Percentiles rank a stretch among this genome's conserved stretches.
Evolutionary conservation across 441 rosid genomes (phyloP).

Genomic region (Codiaeum variegatum): DNA sequence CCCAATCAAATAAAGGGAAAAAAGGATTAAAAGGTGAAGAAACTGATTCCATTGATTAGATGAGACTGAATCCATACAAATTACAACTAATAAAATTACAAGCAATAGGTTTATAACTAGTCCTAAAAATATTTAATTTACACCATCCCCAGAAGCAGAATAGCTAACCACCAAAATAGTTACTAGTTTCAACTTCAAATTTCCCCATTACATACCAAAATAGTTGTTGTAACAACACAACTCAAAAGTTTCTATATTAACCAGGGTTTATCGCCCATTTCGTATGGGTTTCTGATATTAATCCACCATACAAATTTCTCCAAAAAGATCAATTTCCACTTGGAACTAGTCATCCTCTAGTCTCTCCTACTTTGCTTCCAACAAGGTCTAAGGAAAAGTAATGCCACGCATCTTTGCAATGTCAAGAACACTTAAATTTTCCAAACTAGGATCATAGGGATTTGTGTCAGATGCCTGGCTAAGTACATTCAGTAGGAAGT

Average conservation of each 20-base stretch:
- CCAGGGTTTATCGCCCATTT: too few relatives aligned
- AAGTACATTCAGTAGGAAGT: conserved; percentile 28
- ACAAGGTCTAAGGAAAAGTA: conserved; percentile 27
- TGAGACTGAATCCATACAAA: too few relatives aligned
- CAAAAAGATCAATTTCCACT: background rate
- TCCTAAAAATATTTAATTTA: too few relatives aligned
- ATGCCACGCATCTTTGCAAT: conserved; percentile 38
- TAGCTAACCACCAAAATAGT: too few relatives aligned
- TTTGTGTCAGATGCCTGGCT: conserved; percentile 7
- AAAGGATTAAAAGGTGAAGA: too few relatives aligned
- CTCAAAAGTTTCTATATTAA: background rate
- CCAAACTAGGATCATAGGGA: conserved; percentile 21
- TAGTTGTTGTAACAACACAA: background rate
- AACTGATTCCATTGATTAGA: too few relatives aligned
- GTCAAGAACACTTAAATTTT: conserved; percentile 30
- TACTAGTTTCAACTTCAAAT: background rate
- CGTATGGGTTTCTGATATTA: too few relatives aligned
- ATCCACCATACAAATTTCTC: background rate
- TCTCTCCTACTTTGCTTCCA: conserved; percentile 3
- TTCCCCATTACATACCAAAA: background rate
- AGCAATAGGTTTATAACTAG: too few relatives aligned
- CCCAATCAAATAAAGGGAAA: too few relatives aligned
- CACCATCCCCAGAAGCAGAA: too few relatives aligned
- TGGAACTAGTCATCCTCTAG: background rate
- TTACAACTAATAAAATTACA: too few relatives aligned